phyloP scores from a whole-genome alignment of 768 basidiomycete species.

The Neoboletus brunneissimus region DNA sequence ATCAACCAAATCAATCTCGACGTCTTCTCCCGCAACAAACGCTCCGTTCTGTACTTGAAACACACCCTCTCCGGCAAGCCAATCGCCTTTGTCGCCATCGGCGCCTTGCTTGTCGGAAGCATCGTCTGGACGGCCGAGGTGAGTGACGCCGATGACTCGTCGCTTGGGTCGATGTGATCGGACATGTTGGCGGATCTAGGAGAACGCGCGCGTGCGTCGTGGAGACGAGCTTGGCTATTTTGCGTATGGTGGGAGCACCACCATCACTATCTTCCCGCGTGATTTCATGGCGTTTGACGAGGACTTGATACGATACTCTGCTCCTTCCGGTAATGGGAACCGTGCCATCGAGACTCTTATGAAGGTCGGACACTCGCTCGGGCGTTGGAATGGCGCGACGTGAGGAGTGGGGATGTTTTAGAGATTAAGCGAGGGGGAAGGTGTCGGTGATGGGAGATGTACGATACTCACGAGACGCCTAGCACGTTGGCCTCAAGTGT shows the following conservation, averaged over 20 bases:
- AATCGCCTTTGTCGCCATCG: slow-evolving; percentile 71
- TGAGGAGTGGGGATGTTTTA: not conserved
- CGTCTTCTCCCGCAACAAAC: slow-evolving; percentile 62
- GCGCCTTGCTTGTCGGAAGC: slow-evolving; percentile 78
- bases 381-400: slow-evolving; percentile 18
- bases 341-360: slow-evolving; percentile 64
- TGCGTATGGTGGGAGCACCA: slow-evolving; percentile 77
- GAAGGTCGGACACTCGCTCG: slow-evolving; percentile 39
- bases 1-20: slow-evolving; percentile 63
- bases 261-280: slow-evolving; percentile 57
- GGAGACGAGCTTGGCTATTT: slow-evolving; percentile 69
- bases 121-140: slow-evolving; percentile 57
- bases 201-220: slow-evolving; percentile 50
- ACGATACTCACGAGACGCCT: not conserved
- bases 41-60: slow-evolving; percentile 53
- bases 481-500: not conserved
- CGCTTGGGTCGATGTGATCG: not conserved
- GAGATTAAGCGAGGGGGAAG: not conserved
- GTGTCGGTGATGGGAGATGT: not conserved
- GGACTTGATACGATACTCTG: slow-evolving; percentile 58
- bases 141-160: slow-evolving; percentile 6
- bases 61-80: slow-evolving; percentile 44
- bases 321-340: slow-evolving; percentile 13
- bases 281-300: slow-evolving; percentile 55
- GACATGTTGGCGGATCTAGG: slow-evolving; percentile 20